Evolutionary conservation across 768 basidiomycete species (phyloP).

Genomic region (Cantharellus anzutake): DNA sequence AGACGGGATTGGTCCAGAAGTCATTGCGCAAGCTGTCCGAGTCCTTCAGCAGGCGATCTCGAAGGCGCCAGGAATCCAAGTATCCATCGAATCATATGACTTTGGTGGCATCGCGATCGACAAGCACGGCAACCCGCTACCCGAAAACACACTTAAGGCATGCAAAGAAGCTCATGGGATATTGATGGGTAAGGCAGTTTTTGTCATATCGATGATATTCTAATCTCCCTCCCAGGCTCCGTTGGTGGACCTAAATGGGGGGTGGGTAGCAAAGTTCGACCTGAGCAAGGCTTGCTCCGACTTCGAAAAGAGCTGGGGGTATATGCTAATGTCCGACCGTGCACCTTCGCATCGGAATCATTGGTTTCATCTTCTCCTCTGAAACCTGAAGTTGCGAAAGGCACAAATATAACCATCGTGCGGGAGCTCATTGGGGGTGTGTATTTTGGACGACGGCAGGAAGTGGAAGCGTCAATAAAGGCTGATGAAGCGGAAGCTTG

Average conservation of each 20-base stretch:
- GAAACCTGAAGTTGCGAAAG: slow-evolving; percentile 60
- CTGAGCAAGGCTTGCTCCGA: slow-evolving; percentile 74
- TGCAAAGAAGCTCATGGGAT: slow-evolving; percentile 92
- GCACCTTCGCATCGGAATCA: slow-evolving; percentile 83
- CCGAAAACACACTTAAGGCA: slow-evolving; percentile 65
- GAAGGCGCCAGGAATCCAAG: slow-evolving; percentile 40
- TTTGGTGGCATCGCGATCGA: slow-evolving; percentile 95
- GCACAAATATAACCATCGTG: slow-evolving; percentile 82
- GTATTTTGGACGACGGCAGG: slow-evolving; percentile 89
- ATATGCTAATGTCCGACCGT: slow-evolving; percentile 96
- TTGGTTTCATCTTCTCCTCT: slow-evolving; percentile 79
- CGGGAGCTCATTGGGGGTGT: slow-evolving; percentile 92
- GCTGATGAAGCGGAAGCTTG: slow-evolving; percentile 45
- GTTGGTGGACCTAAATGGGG: slow-evolving; percentile 99
- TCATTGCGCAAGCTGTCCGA: slow-evolving; percentile 65
- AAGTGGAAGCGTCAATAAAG: slow-evolving; percentile 25
- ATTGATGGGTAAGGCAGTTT: slow-evolving; percentile 51
- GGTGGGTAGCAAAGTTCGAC: slow-evolving; percentile 57
- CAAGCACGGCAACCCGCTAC: slow-evolving; percentile 64
- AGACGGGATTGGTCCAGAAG: slow-evolving; percentile 96
- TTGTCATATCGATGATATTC: background rate
- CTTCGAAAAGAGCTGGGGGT: slow-evolving; percentile 87
- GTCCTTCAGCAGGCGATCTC: slow-evolving; percentile 58
- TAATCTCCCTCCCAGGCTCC: slow-evolving; percentile 36
- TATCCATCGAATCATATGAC: slow-evolving; percentile 52